phyloP scores from a whole-genome alignment of 2,329 filamentous ascomycete genomes.

The Aspergillus phoenicis region DNA sequence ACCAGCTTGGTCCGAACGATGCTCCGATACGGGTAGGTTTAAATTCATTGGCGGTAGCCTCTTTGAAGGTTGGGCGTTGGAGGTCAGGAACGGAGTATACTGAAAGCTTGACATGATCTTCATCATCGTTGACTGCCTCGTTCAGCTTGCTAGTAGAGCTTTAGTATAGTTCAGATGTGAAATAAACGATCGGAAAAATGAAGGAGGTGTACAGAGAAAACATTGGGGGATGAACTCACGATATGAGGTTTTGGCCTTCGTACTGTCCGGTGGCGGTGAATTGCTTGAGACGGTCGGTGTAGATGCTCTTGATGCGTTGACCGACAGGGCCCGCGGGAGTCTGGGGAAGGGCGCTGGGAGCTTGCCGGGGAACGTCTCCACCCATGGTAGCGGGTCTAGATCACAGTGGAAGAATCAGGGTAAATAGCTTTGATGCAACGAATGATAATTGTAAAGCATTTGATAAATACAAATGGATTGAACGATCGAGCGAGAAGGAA shows the following conservation, averaged over 20 bases:
- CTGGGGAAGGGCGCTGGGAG: slow-evolving; percentile 51
- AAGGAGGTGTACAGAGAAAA: neutral
- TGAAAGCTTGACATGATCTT: slow-evolving; percentile 77
- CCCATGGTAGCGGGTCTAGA: slow-evolving; percentile 21
- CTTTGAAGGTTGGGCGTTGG: slow-evolving; percentile 79
- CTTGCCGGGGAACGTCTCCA: slow-evolving; percentile 32
- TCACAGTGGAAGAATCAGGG: neutral
- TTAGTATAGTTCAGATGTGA: slow-evolving; percentile 13
- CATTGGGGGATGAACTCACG: slow-evolving; percentile 52
- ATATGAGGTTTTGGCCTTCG: slow-evolving; percentile 70
- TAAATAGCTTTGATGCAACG: neutral
- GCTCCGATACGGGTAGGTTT: slow-evolving; percentile 72
- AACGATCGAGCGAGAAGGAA: neutral
- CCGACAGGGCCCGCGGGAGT: slow-evolving; percentile 61
- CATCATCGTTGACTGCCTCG: slow-evolving; percentile 67
- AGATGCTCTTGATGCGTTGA: slow-evolving; percentile 81
- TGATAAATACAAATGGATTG: neutral
- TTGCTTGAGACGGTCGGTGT: slow-evolving; percentile 77
- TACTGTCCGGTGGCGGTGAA: slow-evolving; percentile 83
- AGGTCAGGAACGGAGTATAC: slow-evolving; percentile 83
- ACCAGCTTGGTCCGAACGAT: slow-evolving; percentile 91
- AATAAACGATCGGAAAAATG: neutral
- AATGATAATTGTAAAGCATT: neutral
- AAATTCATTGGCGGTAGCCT: slow-evolving; percentile 77
- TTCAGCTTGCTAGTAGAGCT: slow-evolving; percentile 64